phyloP scores from a whole-genome alignment of 2,329 filamentous ascomycete species.

The Phaeophleospora eucalypticola region DNA sequence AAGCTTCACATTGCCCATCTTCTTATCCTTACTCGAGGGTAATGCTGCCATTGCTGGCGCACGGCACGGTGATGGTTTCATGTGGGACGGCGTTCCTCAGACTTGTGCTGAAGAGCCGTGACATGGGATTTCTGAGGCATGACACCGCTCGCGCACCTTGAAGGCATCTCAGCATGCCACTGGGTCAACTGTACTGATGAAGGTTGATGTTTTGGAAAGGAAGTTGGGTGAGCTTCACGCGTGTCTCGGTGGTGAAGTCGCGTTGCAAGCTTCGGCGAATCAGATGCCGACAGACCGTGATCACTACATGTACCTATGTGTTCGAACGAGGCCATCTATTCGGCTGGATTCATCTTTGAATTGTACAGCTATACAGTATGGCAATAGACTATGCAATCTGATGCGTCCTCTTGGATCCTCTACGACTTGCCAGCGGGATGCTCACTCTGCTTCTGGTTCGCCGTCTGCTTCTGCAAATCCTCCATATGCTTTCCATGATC shows the following conservation, averaged over 20 bases:
- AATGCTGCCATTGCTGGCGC: constrained; percentile 42
- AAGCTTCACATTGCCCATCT: neutral
- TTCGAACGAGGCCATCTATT: too few species aligned
- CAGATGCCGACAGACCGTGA: too few species aligned
- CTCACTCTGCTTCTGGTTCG: constrained; percentile 39
- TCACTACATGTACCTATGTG: too few species aligned
- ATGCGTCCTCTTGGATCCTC: neutral
- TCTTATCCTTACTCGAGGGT: constrained; percentile 37
- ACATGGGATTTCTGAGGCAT: neutral
- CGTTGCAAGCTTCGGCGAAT: too few species aligned
- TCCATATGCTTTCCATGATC: constrained; percentile 42
- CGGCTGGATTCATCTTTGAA: too few species aligned
- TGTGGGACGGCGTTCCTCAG: neutral
- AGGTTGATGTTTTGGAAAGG: too few species aligned
- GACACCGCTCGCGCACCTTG: neutral
- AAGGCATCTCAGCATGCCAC: constrained; percentile 2
- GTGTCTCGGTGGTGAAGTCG: too few species aligned
- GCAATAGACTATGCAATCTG: too few species aligned
- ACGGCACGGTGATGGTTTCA: constrained; percentile 23
- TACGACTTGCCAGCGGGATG: constrained; percentile 26
- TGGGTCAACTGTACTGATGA: too few species aligned
- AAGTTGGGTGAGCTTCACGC: too few species aligned
- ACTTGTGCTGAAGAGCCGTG: neutral
- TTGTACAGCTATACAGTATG: too few species aligned
- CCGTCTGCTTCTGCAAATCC: constrained; percentile 43